phyloP scores from a whole-genome alignment of 352 stramenopile species.

The Pythium aphanidermatum region DNA sequence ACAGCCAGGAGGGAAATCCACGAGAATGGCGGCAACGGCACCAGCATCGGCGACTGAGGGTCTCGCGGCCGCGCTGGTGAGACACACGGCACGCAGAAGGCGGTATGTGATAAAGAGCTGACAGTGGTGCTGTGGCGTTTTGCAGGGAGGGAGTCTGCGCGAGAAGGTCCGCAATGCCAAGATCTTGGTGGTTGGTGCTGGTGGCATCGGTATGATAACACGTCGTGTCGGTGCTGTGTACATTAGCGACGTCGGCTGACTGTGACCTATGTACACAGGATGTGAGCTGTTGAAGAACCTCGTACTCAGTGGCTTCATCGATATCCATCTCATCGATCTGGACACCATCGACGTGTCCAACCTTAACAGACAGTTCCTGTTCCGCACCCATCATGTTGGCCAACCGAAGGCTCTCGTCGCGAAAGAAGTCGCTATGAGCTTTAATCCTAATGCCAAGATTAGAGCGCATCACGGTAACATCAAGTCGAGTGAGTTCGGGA shows the following conservation, averaged over 20 bases:
- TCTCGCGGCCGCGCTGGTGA: slow-evolving; percentile 41
- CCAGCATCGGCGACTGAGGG: slow-evolving; percentile 2
- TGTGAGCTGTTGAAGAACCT: slow-evolving; percentile 99
- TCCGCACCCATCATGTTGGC: slow-evolving; percentile 96
- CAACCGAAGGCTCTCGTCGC: slow-evolving; percentile 93
- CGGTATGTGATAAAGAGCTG: not conserved
- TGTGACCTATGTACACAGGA: too few relatives aligned
- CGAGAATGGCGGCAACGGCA: slow-evolving; percentile 16
- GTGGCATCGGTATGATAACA: slow-evolving; percentile 90
- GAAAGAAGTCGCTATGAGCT: slow-evolving; percentile 65
- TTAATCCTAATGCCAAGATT: slow-evolving; percentile 89
- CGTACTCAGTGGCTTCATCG: slow-evolving; percentile 93
- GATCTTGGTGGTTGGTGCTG: slow-evolving; percentile 96
- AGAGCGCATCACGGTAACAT: slow-evolving; percentile 98
- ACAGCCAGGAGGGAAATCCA: not conserved
- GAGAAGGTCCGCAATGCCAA: slow-evolving; percentile 72
- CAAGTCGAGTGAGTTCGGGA: slow-evolving; percentile 87
- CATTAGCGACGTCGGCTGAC: too few relatives aligned
- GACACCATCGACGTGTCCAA: slow-evolving; percentile 99
- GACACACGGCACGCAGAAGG: slow-evolving; percentile 6
- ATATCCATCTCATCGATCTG: slow-evolving; percentile 95
- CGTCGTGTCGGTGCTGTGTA: not conserved
- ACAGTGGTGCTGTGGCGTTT: not conserved
- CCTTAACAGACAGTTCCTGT: slow-evolving; percentile 99
- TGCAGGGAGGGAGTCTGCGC: slow-evolving; percentile 50